Conservation (phyloP, 1,284 basidiomycete species). For the Malassezia slooffiae region DNA sequence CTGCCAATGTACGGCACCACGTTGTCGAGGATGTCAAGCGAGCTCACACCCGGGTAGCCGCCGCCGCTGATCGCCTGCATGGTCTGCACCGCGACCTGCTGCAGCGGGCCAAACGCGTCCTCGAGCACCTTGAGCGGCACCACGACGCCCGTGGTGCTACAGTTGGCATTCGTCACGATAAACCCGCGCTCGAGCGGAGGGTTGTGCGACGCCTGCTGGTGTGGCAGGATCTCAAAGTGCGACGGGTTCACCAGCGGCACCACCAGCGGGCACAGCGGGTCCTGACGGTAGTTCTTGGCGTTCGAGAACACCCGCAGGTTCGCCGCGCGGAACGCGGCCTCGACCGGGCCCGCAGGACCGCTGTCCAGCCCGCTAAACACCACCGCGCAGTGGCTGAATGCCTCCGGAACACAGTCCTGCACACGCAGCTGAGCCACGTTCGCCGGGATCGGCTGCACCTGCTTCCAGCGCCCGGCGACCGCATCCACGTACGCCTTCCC, state of each 20-base stretch:
- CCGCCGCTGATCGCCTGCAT: constrained; percentile 96
- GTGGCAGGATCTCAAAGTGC: constrained; percentile 72
- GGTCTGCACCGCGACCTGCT: constrained; percentile 79
- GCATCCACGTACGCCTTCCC: constrained; percentile 71
- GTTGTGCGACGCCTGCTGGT: constrained; percentile 57
- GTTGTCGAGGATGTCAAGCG: constrained; percentile 90
- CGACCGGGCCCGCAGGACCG: constrained; percentile 87
- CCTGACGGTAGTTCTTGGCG: constrained; percentile 89
- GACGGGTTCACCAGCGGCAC: constrained; percentile 89
- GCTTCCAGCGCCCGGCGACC: constrained; percentile 70
- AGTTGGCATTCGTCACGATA: constrained; percentile 98
- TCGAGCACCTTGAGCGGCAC: constrained; percentile 87
- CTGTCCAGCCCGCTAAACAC: constrained; percentile 92
- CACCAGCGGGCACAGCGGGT: constrained; percentile 88
- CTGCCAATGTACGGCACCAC: constrained; percentile 87
- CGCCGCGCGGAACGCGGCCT: constrained; percentile 72
- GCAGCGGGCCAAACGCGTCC: constrained; percentile 80
- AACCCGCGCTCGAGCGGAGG: constrained; percentile 66
- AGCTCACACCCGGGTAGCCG: constrained; percentile 86
- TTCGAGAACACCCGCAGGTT: constrained; percentile 93
- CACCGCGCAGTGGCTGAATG: constrained; percentile 71
- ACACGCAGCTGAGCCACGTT: constrained; percentile 62
- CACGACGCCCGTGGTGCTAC: constrained; percentile 87
- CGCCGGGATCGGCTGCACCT: constrained; percentile 64
- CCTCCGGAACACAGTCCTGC: constrained; percentile 63